Base-by-base conservation (phyloP, 192 early-diverging fungal species). In the Umbelopsis sp. region DNA sequence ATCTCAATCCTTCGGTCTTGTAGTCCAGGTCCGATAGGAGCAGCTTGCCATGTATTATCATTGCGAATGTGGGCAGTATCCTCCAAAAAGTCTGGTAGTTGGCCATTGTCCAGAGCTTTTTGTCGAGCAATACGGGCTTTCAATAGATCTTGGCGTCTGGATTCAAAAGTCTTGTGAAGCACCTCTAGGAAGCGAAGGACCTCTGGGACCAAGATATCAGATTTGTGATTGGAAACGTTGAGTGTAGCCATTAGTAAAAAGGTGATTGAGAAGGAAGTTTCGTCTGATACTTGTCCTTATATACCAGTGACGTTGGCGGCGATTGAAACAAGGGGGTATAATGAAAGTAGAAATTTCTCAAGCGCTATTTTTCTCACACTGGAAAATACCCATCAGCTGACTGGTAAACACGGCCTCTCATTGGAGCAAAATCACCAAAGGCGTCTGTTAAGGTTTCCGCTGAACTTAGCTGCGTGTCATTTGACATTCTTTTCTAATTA, bases 1-100 rank as follows among this genome's bases (percentile, higher is more conserved):
- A 98, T 98, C 81, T 98, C 97, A 65, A 98, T 95, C 58, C 95
- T 90, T 49, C 97, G 90, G 78, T 97, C 95, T 23, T 88, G 81
- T 35, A 98, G 82, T 3, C 95, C 95, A 4, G 94, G 97, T 10
- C 94, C 95, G 66, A 94, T 95, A 46, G 78, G 78, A 49, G 97
- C 94, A 8, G 88, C 95, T 65, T 86, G 87, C 97, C 95, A 98
- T 44, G 89, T 92, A 47, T 88, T 83, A 80, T 97, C 91, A 64
- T 91, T 91, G 70, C 97, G 91, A 81, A 98, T 93, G 78, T 87
- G 85, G 46, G 89, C 91, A 25, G 97, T 98, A 82, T 95, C 90
- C 27, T 95, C 91, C 70, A 97, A 78, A 79, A 98, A 97, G 74
- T 95, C 94, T 49, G 94, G 93, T 35, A 97, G 83, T 20, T 77